These are phyloP conservation scores for Liquidambar formosana DNA, from an alignment of 164 flowering plant species.

Conservation along the genomic window DNA sequence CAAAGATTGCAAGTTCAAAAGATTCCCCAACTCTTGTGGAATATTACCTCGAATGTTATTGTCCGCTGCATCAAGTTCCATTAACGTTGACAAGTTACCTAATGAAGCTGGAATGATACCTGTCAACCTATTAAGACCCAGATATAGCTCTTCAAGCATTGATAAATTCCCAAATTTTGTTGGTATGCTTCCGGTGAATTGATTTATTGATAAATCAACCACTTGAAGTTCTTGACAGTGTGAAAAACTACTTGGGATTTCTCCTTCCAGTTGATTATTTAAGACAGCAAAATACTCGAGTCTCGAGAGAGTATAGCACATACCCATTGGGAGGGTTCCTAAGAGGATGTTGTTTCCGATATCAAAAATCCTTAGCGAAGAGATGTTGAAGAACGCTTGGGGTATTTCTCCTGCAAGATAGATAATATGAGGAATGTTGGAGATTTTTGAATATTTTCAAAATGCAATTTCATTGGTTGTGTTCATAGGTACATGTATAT, in stretches of 20 bases:
- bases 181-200: constrained; percentile 26
- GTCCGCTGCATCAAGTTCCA: background rate
- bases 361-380: too few species aligned
- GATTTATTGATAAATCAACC: constrained; percentile 11
- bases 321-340: too few species aligned
- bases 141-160: constrained; percentile 13
- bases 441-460: too few species aligned
- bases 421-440: too few species aligned
- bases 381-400: too few species aligned
- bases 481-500: too few species aligned
- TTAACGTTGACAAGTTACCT: constrained; percentile 4
- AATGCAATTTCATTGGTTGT: too few species aligned
- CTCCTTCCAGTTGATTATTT: constrained; percentile 12
- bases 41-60: constrained; percentile 8
- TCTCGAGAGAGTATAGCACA: constrained; percentile 2
- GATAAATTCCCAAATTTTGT: constrained; percentile 20
- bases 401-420: too few species aligned
- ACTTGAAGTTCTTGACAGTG: too few species aligned
- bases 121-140: constrained; percentile 12
- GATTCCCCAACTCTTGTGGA: constrained; percentile 16
- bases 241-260: constrained; percentile 9
- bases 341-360: too few species aligned
- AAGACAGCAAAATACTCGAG: constrained; percentile 10
- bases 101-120: constrained; percentile 15
- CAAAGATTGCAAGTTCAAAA: constrained; percentile 11